A percentile compares a stretch with the other conserved stretches of the same genome.
Evolutionary conservation across 345 rosid species (phyloP).

Genomic region (Acer negundo): DNA sequence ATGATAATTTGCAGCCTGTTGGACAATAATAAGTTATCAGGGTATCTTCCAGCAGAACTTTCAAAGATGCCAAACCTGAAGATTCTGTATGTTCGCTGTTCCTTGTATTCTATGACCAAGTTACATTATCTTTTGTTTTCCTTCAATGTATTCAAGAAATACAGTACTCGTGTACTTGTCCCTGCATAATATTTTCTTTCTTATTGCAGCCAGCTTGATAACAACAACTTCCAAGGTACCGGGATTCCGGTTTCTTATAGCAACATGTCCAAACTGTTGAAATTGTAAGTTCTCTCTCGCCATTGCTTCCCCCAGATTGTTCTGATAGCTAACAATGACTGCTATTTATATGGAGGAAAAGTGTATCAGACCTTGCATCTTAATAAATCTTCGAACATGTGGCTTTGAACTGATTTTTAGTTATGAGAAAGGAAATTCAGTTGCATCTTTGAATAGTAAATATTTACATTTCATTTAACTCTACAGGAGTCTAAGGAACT

Average conservation of each 20-base stretch:
- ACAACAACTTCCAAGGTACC: slow-evolving; percentile 79
- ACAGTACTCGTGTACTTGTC: not conserved
- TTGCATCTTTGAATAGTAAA: not conserved
- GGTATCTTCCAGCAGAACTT: slow-evolving; percentile 75
- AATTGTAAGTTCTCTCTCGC: slow-evolving; percentile 64
- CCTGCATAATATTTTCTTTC: not conserved
- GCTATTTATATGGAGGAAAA: not conserved
- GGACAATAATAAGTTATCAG: slow-evolving; percentile 84
- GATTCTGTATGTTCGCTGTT: slow-evolving; percentile 41
- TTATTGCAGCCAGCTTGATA: slow-evolving; percentile 79
- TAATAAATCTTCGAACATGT: not conserved
- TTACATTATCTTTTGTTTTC: not conserved
- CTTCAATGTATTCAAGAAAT: not conserved
- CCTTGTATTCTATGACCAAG: slow-evolving; percentile 42
- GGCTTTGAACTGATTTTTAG: not conserved
- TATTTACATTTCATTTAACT: not conserved
- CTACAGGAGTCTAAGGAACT: slow-evolving; percentile 59
- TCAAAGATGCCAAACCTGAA: slow-evolving; percentile 50
- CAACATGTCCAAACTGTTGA: slow-evolving; percentile 72
- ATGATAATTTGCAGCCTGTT: slow-evolving; percentile 63
- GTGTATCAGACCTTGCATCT: not conserved
- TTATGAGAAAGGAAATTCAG: not conserved
- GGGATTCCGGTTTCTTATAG: slow-evolving; percentile 73
- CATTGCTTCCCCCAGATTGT: not conserved
- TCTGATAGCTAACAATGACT: not conserved